phyloP scores from a whole-genome alignment of 1,284 basidiomycete genomes.

The Cerrena zonata region DNA sequence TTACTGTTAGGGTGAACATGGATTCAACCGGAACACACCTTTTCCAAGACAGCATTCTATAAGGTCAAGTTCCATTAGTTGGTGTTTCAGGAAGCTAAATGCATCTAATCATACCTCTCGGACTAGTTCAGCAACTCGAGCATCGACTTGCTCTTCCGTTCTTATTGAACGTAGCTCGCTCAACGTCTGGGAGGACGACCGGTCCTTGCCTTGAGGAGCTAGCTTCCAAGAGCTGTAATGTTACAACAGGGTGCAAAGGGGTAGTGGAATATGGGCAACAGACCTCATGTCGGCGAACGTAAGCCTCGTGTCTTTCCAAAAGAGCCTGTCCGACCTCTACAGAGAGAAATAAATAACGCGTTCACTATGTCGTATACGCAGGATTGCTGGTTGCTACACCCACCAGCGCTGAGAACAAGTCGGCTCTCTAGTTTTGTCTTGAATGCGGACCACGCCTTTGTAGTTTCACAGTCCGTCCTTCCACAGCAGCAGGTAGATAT shows the following conservation, averaged over 20 bases:
- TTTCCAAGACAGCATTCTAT: conserved; percentile 64
- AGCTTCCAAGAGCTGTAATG: conserved; percentile 6
- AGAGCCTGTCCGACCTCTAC: conserved; percentile 89
- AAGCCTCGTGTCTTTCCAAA: conserved; percentile 80
- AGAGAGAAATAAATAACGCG: background rate
- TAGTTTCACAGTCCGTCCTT: conserved; percentile 56
- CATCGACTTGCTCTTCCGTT: conserved; percentile 24
- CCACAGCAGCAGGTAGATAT: conserved; percentile 61
- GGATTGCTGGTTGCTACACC: conserved; percentile 28
- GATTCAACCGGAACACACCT: conserved; percentile 39
- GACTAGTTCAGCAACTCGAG: conserved; percentile 34
- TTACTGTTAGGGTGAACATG: conserved; percentile 1
- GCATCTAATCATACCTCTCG: conserved; percentile 21
- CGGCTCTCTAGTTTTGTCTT: conserved; percentile 69
- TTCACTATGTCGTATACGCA: background rate
- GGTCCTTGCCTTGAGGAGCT: conserved; percentile 8
- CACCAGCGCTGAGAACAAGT: conserved; percentile 79
- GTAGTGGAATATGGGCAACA: background rate
- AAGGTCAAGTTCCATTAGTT: conserved; percentile 28
- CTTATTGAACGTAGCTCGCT: conserved; percentile 1
- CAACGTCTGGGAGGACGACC: background rate
- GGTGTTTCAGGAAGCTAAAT: background rate
- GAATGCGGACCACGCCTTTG: conserved; percentile 56
- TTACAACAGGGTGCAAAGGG: conserved; percentile 1
- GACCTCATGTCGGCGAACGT: conserved; percentile 69